Conservation (phyloP, 2,329 filamentous ascomycete genomes). For the Trichoderma citrinoviride region DNA sequence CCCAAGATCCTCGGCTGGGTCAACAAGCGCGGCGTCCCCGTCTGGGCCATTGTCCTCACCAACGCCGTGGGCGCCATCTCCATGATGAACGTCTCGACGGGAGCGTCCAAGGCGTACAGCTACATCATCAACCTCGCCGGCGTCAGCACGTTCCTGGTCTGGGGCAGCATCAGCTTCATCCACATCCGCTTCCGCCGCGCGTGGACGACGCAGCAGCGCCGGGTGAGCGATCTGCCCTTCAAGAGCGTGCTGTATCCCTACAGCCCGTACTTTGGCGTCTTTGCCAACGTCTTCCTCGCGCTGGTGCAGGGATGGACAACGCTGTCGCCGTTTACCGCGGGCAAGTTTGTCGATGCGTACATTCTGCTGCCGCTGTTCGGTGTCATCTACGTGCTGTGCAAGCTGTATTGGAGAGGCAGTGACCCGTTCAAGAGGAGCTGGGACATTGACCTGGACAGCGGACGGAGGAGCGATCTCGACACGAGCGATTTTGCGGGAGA, state of each 20-base stretch:
- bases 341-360: conserved; percentile 62
- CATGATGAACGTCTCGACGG: conserved; percentile 72
- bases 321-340: conserved; percentile 55
- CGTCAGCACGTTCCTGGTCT: conserved; percentile 69
- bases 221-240: conserved; percentile 54
- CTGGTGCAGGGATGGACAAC: conserved; percentile 62
- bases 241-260: conserved; percentile 54
- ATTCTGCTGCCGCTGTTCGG: conserved; percentile 59
- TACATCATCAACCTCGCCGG: conserved; percentile 71
- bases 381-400: conserved; percentile 55
- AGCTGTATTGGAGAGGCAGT: conserved; percentile 48
- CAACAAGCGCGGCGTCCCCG: conserved; percentile 60
- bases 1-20: conserved; percentile 68
- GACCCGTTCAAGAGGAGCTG: conserved; percentile 49
- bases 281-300: conserved; percentile 57
- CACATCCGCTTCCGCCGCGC: conserved; percentile 70
- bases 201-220: conserved; percentile 58
- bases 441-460: conserved; percentile 57
- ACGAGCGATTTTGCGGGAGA: conserved; percentile 37
- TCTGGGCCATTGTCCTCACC: conserved; percentile 62
- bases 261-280: conserved; percentile 58
- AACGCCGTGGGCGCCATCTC: conserved; percentile 69
- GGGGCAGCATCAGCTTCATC: conserved; percentile 67
- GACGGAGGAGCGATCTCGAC: conserved; percentile 55
- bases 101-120: conserved; percentile 60